Conservation (phyloP, 1,284 basidiomycete genomes). For the Microbotryum intermedium region DNA sequence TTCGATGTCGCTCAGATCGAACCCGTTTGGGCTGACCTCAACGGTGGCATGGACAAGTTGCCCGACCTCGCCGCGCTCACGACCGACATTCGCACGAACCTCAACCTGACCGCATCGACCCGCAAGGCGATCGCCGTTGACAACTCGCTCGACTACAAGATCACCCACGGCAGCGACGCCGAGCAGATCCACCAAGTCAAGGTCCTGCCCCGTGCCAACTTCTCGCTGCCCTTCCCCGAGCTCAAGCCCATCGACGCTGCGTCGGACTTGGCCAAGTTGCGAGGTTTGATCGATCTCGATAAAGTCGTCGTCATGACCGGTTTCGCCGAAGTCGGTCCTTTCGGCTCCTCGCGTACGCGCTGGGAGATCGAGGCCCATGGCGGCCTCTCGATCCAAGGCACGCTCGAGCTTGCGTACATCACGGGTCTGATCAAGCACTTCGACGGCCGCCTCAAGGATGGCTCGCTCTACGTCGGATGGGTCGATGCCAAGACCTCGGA, state of each 20-base stretch:
- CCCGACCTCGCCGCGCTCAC: constrained; percentile 90
- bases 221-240: constrained; percentile 85
- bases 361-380: constrained; percentile 98
- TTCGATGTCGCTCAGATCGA: constrained; percentile 99
- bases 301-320: constrained; percentile 94
- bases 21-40: constrained; percentile 96
- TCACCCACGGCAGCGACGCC: constrained; percentile 80
- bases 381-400: constrained; percentile 89
- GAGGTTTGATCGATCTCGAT: constrained; percentile 83
- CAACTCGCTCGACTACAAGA: constrained; percentile 89
- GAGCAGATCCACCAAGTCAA: constrained; percentile 86
- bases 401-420: constrained; percentile 99
- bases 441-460: constrained; percentile 88
- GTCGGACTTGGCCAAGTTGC: constrained; percentile 63
- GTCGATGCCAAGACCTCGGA: constrained; percentile 90
- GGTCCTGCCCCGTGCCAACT: constrained; percentile 92
- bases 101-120: constrained; percentile 74
- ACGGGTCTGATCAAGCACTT: constrained; percentile 99
- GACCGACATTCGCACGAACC: constrained; percentile 65
- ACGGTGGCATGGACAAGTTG: constrained; percentile 93
- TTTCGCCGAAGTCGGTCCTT: constrained; percentile 96
- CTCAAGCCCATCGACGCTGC: constrained; percentile 54
- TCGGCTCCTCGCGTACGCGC: constrained; percentile 95
- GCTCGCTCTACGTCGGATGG: constrained; percentile 91
- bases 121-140: constrained; percentile 88